phyloP scores from a whole-genome alignment of 331 rosid genomes.

The Prunus yedoensis region DNA sequence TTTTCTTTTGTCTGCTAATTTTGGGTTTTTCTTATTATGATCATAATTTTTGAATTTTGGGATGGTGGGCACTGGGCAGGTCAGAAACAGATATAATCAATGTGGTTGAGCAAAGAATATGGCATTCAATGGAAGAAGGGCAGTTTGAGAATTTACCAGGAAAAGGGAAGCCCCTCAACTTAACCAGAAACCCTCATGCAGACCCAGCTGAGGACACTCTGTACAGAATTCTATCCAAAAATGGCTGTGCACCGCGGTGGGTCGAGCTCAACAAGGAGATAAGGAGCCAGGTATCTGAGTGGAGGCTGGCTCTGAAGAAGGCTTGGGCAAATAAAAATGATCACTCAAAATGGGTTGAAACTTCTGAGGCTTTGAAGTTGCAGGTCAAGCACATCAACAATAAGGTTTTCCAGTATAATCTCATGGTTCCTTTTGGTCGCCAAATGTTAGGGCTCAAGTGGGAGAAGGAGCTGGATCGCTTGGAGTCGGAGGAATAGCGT shows the following conservation, averaged over 20 bases:
- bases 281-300: slow-evolving; percentile 50
- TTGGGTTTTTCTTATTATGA: not conserved
- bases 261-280: slow-evolving; percentile 93
- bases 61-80: slow-evolving; percentile 35
- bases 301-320: slow-evolving; percentile 58
- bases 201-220: slow-evolving; percentile 93
- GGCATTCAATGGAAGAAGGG: slow-evolving; percentile 99
- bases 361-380: slow-evolving; percentile 48
- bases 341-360: slow-evolving; percentile 48
- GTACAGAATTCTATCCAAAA: slow-evolving; percentile 69
- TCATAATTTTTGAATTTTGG: not conserved
- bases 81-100: slow-evolving; percentile 82
- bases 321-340: slow-evolving; percentile 53
- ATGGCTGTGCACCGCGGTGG: slow-evolving; percentile 90
- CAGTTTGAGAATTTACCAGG: slow-evolving; percentile 88
- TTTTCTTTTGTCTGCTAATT: not conserved
- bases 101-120: slow-evolving; percentile 88
- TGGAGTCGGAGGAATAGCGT: slow-evolving; percentile 48
- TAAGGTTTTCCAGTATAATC: slow-evolving; percentile 84
- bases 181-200: slow-evolving; percentile 71
- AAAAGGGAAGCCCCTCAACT: slow-evolving; percentile 84
- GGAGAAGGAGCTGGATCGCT: slow-evolving; percentile 80
- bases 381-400: slow-evolving; percentile 61
- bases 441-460: slow-evolving; percentile 84
- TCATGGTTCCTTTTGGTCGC: slow-evolving; percentile 83